Evolutionary conservation across 192 early-diverging fungal species (phyloP).

Genomic region (Coemansia sp.): DNA sequence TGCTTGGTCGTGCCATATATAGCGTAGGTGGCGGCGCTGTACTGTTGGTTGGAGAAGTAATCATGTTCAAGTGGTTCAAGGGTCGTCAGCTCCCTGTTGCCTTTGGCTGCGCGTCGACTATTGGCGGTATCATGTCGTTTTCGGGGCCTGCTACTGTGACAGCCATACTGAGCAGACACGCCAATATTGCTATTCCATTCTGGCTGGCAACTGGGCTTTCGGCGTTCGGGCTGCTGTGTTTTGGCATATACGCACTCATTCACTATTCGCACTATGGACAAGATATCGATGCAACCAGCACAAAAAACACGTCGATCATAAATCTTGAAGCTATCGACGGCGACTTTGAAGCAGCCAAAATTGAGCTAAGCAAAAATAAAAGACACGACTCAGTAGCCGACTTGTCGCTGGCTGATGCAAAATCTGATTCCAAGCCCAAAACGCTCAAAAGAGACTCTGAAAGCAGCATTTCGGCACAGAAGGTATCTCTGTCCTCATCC

Average conservation of each 20-base stretch:
- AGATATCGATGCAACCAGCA: neutral
- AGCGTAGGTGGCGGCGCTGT: constrained; percentile 53
- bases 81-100: constrained; percentile 47
- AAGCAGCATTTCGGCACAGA: neutral
- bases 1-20: constrained; percentile 53
- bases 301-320: neutral
- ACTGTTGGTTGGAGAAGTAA: constrained; percentile 56
- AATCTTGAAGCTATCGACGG: neutral
- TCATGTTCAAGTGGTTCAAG: constrained; percentile 59
- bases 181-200: constrained; percentile 45
- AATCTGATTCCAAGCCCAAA: neutral
- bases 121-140: constrained; percentile 49
- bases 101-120: constrained; percentile 47
- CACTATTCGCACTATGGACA: constrained; percentile 52
- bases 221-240: constrained; percentile 53
- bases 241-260: constrained; percentile 54
- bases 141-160: constrained; percentile 46
- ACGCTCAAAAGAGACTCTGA: neutral
- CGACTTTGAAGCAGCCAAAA: neutral
- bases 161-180: constrained; percentile 36
- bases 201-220: constrained; percentile 61
- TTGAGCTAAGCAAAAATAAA: neutral
- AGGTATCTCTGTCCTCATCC: constrained; percentile 2
- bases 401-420: neutral
- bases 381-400: neutral